phyloP scores from a whole-genome alignment of 768 basidiomycete genomes.

The Strobilomyces echinocephalus region DNA sequence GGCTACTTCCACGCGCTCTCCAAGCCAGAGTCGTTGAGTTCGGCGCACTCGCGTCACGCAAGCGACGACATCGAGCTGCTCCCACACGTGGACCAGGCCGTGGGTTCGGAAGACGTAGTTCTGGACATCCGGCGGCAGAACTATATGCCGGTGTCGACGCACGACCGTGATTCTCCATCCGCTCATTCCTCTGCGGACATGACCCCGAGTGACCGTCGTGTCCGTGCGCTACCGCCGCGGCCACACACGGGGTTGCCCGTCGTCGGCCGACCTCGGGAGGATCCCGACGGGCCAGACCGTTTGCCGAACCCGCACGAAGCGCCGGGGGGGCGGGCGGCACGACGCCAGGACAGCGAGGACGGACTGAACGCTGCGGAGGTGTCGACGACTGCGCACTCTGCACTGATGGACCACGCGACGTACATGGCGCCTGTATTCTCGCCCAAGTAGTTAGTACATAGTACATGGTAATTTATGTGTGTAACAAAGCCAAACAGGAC shows the following conservation, averaged over 20 bases:
- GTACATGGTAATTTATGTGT: neutral
- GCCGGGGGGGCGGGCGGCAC: neutral
- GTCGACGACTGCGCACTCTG: conserved; percentile 26
- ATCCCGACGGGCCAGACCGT: neutral
- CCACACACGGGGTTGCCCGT: conserved; percentile 5
- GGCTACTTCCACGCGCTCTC: conserved; percentile 31
- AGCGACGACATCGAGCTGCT: conserved; percentile 31
- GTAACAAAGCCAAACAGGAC: conserved; percentile 30
- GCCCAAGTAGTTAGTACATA: neutral
- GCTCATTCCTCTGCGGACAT: conserved; percentile 8
- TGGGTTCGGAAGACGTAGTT: conserved; percentile 14
- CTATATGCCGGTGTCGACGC: conserved; percentile 15
- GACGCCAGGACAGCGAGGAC: conserved; percentile 13
- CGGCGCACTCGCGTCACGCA: conserved; percentile 18
- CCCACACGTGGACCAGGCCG: conserved; percentile 6
- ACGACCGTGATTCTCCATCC: conserved; percentile 19
- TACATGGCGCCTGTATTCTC: conserved; percentile 21
- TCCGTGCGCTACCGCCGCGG: conserved; percentile 31
- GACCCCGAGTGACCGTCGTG: conserved; percentile 8
- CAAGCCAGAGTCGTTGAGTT: conserved; percentile 6
- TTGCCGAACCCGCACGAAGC: conserved; percentile 6
- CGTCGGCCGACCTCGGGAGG: neutral
- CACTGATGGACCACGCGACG: conserved; percentile 27
- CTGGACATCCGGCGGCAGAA: conserved; percentile 20
- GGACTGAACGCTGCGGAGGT: conserved; percentile 13